A percentile compares a stretch with the other conserved stretches of the same genome.
phyloP scores from a whole-genome alignment of 1,284 basidiomycete species.

The Trametes polyzona region DNA sequence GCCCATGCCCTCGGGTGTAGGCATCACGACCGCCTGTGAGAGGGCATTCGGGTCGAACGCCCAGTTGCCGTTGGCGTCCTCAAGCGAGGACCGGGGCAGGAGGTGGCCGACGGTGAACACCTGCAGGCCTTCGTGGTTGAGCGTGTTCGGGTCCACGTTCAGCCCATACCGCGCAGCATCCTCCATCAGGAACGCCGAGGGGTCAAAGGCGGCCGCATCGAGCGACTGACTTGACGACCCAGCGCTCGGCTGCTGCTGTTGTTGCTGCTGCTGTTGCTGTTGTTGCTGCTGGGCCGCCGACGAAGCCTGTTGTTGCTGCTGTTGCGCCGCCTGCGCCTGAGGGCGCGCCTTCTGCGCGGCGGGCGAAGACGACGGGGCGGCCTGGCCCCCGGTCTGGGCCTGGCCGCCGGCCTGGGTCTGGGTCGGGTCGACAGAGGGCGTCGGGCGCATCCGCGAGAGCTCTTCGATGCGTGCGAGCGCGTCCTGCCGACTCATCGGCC shows the following conservation, averaged over 20 bases:
- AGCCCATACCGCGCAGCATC: slow-evolving; percentile 28
- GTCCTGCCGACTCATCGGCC: slow-evolving; percentile 46
- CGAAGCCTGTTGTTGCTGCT: slow-evolving; percentile 14
- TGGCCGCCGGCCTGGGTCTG: slow-evolving; percentile 22
- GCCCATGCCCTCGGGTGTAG: slow-evolving; percentile 38
- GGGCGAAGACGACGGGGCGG: slow-evolving; percentile 17
- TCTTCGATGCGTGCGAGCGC: slow-evolving; percentile 56
- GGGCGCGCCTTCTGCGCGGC: slow-evolving; percentile 17
- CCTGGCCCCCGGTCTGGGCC: slow-evolving; percentile 13
- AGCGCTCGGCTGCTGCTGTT: slow-evolving; percentile 7
- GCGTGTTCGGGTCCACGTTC: slow-evolving; percentile 27
- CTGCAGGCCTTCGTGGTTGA: slow-evolving; percentile 68
- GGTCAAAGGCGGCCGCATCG: slow-evolving; percentile 30
- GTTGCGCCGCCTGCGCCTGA: slow-evolving; percentile 14
- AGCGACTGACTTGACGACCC: slow-evolving; percentile 20
- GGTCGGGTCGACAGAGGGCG: slow-evolving; percentile 32
- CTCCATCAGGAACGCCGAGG: slow-evolving; percentile 44
- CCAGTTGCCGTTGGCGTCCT: slow-evolving; percentile 64
- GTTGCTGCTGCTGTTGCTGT: slow-evolving; percentile 8
- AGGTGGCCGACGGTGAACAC: slow-evolving; percentile 85
- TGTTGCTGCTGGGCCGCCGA: slow-evolving; percentile 10
- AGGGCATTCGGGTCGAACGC: slow-evolving; percentile 47
- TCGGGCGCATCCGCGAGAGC: slow-evolving; percentile 47
- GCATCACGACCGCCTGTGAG: slow-evolving; percentile 35
- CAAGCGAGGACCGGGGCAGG: slow-evolving; percentile 58